Evolutionary conservation across 495 filamentous ascomycete species (phyloP).

Genomic region (Penicillium steckii): DNA sequence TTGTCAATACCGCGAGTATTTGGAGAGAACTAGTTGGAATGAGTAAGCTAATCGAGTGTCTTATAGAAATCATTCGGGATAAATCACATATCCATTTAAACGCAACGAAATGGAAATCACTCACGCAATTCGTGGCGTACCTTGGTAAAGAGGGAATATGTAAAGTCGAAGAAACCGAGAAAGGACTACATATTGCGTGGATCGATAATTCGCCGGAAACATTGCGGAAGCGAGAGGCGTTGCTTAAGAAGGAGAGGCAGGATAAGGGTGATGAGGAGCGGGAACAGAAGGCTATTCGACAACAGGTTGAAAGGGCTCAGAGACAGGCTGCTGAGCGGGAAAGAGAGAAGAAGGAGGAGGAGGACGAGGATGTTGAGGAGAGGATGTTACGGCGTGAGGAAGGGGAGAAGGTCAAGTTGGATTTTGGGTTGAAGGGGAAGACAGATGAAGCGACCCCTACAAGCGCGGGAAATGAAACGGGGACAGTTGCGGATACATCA

Average conservation of each 20-base stretch:
- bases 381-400: slow-evolving; percentile 63
- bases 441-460: slow-evolving; percentile 9
- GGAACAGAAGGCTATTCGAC: slow-evolving; percentile 74
- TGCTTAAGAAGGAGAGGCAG: slow-evolving; percentile 77
- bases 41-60: no score
- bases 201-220: slow-evolving; percentile 88
- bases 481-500: no score
- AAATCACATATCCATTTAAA: slow-evolving; percentile 83
- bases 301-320: slow-evolving; percentile 77
- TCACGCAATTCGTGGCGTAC: slow-evolving; percentile 86
- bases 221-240: slow-evolving; percentile 71
- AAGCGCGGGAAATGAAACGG: background rate
- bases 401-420: slow-evolving; percentile 81
- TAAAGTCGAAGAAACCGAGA: slow-evolving; percentile 84
- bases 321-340: slow-evolving; percentile 36
- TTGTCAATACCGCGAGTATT: background rate
- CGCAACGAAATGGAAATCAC: slow-evolving; percentile 76
- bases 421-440: slow-evolving; percentile 56
- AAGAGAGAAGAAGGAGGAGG: slow-evolving; percentile 44
- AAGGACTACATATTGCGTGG: slow-evolving; percentile 82
- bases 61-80: background rate
- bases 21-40: no score
- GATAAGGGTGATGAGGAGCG: slow-evolving; percentile 88
- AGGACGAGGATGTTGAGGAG: slow-evolving; percentile 41
- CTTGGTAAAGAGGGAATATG: slow-evolving; percentile 82